Percentiles rank a stretch among this genome's conserved stretches.
phyloP scores from a whole-genome alignment of 768 basidiomycete genomes.

The Trametes villosa region DNA sequence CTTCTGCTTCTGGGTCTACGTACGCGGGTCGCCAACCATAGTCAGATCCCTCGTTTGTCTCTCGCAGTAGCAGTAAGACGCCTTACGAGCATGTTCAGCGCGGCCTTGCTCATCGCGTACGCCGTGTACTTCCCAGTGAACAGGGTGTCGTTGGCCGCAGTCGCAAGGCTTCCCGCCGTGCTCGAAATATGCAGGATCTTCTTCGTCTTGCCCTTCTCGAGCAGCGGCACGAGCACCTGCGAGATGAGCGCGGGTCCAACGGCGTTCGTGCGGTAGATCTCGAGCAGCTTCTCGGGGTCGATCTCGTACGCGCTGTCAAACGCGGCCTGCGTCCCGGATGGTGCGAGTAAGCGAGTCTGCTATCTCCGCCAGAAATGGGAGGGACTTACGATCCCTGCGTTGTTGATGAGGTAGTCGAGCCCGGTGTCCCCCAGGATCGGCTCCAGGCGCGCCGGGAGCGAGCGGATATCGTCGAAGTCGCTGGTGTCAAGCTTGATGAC shows the following conservation, averaged over 20 bases:
- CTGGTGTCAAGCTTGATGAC: constrained; percentile 38
- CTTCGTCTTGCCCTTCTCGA: constrained; percentile 31
- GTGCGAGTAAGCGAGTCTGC: no score
- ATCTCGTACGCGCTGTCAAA: constrained; percentile 37
- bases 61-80: not conserved
- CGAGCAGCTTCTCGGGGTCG: constrained; percentile 30
- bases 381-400: constrained; percentile 36
- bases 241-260: constrained; percentile 40
- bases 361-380: not conserved
- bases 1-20: constrained; percentile 18
- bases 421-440: constrained; percentile 35
- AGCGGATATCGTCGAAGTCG: constrained; percentile 31
- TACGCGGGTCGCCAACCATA: not conserved
- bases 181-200: constrained; percentile 41
- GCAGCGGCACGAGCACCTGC: constrained; percentile 15
- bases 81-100: constrained; percentile 45
- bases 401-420: constrained; percentile 46
- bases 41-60: not conserved
- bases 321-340: constrained; percentile 1
- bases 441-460: constrained; percentile 26
- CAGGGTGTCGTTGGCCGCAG: constrained; percentile 20
- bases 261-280: constrained; percentile 38
- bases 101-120: constrained; percentile 43
- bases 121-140: constrained; percentile 28
- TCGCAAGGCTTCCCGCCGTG: constrained; percentile 37